Conservation (phyloP, 148 eudicot genomes). For the Silene conica region DNA sequence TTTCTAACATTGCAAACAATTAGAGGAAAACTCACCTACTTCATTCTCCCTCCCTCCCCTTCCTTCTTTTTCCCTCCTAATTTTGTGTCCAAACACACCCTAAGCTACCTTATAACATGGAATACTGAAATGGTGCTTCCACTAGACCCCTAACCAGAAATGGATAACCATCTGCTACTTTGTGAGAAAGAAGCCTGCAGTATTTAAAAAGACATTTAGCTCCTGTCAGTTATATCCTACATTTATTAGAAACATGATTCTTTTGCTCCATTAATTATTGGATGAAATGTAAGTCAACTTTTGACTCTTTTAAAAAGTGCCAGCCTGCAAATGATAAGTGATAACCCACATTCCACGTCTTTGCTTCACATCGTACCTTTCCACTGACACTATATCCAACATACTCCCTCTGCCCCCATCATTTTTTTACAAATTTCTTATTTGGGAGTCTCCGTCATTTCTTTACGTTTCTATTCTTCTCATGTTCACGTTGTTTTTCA, state of each 20-base stretch:
- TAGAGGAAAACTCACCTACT: no score
- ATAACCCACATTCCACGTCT: neutral
- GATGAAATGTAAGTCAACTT: neutral
- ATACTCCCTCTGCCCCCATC: neutral
- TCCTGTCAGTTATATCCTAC: neutral
- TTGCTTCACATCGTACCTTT: neutral
- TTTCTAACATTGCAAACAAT: no score
- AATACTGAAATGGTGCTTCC: neutral
- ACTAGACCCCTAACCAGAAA: neutral
- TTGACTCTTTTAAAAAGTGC: neutral
- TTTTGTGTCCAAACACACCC: no score
- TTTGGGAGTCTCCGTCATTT: no score
- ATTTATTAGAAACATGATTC: neutral
- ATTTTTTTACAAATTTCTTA: no score
- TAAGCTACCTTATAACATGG: neutral
- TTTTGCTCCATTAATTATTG: neutral
- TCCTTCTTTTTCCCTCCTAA: no score
- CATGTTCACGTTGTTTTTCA: no score
- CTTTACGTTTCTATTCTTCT: no score
- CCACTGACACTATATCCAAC: neutral
- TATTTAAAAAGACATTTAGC: neutral
- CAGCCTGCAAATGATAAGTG: neutral
- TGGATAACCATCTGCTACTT: neutral
- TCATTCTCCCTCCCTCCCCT: no score
- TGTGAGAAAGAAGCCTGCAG: neutral